Conservation (phyloP, 164 flowering plant species). For the Echeveria elegans region DNA sequence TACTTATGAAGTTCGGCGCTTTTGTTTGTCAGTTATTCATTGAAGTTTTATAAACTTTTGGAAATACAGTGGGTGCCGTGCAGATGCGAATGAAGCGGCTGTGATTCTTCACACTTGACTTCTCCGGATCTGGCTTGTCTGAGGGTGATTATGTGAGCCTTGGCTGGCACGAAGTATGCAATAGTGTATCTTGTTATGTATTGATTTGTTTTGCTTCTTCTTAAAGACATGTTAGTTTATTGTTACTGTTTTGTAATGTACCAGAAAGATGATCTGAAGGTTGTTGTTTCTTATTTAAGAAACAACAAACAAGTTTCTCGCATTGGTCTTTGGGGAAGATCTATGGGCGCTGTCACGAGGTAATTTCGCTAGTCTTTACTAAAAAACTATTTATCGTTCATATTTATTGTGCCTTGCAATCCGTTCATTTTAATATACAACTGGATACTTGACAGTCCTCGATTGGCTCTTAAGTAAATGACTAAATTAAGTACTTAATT, state of each 20-base stretch:
- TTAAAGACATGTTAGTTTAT: neutral
- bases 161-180: conserved; percentile 93
- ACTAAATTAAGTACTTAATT: too few relatives aligned
- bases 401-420: neutral
- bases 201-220: neutral
- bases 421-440: neutral
- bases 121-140: conserved; percentile 97
- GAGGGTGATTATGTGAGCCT: conserved; percentile 92
- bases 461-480: too few relatives aligned
- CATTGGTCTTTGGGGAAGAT: conserved; percentile 97
- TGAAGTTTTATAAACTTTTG: conserved; percentile 6
- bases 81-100: conserved; percentile 97
- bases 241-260: conserved; percentile 11
- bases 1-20: neutral
- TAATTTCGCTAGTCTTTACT: conserved; percentile 16
- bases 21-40: conserved; percentile 3
- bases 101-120: conserved; percentile 84
- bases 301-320: conserved; percentile 56
- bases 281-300: conserved; percentile 62
- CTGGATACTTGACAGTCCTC: neutral
- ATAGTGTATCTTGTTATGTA: neutral
- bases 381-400: neutral
- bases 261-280: conserved; percentile 84
- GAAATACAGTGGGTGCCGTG: conserved; percentile 74
- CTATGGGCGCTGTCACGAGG: conserved; percentile 99